Evolutionary conservation across 139 green algal species (phyloP).

Genomic region (Coelastrella sp.): DNA sequence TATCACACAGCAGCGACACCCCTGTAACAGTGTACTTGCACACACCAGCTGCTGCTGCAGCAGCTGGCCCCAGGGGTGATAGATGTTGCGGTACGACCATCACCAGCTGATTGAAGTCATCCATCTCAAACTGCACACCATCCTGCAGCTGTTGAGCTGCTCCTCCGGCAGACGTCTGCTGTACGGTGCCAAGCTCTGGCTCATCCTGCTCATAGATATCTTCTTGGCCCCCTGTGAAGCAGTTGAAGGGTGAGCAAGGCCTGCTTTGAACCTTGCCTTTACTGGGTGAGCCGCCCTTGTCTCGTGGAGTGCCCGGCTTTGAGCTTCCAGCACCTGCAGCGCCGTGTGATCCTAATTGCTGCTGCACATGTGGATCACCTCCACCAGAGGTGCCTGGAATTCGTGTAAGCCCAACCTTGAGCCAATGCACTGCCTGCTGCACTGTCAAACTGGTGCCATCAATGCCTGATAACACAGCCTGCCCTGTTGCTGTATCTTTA

Average conservation of each 20-base stretch:
- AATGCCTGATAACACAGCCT: neutral
- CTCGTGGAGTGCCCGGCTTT: neutral
- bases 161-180: neutral
- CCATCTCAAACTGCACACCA: conserved; percentile 29
- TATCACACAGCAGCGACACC: conserved; percentile 6
- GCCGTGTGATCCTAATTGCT: neutral
- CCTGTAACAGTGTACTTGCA: conserved; percentile 19
- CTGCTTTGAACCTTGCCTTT: conserved; percentile 6
- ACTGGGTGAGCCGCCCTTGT: neutral
- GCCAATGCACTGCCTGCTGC: conserved; percentile 27
- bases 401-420: conserved; percentile 26
- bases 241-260: conserved; percentile 30
- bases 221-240: neutral
- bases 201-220: neutral
- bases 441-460: neutral
- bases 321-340: neutral
- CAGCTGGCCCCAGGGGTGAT: neutral
- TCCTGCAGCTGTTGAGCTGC: conserved; percentile 18
- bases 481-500: neutral
- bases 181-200: neutral
- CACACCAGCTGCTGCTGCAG: neutral
- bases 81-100: conserved; percentile 20
- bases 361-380: too few species aligned
- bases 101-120: conserved; percentile 11
- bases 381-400: neutral